A percentile compares a stretch with the other conserved stretches of the same genome.
phyloP scores from a whole-genome alignment of 148 eudicot species.

The Fagopyrum homotropicum region DNA sequence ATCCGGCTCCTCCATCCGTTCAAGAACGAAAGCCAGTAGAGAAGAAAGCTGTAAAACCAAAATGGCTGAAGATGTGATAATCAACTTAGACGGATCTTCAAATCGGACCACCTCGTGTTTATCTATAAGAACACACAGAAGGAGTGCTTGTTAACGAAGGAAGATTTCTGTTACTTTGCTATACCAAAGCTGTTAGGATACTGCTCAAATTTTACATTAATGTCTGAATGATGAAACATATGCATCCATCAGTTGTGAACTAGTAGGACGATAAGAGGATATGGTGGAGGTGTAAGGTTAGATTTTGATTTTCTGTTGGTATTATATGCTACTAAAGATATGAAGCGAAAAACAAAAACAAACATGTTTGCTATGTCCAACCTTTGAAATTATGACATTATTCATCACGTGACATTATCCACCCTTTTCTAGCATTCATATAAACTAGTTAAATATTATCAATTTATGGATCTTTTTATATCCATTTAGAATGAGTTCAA shows the following conservation, averaged over 20 bases:
- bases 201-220: too few species aligned
- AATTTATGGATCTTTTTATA: too few species aligned
- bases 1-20: conserved; percentile 21
- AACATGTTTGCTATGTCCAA: neutral
- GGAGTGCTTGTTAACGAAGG: neutral
- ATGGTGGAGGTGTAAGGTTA: neutral
- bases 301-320: neutral
- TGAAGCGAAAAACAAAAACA: neutral
- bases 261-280: too few species aligned
- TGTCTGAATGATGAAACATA: too few species aligned
- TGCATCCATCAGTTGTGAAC: neutral
- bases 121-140: neutral
- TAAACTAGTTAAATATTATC: too few species aligned
- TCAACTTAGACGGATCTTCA: neutral
- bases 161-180: neutral
- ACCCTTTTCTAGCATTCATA: too few species aligned
- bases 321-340: neutral
- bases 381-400: neutral
- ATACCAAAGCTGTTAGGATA: too few species aligned
- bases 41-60: conserved; percentile 68
- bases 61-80: conserved; percentile 79
- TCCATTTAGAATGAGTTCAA: too few species aligned
- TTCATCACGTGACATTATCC: neutral
- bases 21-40: conserved; percentile 46
- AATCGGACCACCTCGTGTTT: neutral